Base-by-base conservation (phyloP, 2,329 filamentous ascomycete genomes). In the Colletotrichum eremochloae region DNA sequence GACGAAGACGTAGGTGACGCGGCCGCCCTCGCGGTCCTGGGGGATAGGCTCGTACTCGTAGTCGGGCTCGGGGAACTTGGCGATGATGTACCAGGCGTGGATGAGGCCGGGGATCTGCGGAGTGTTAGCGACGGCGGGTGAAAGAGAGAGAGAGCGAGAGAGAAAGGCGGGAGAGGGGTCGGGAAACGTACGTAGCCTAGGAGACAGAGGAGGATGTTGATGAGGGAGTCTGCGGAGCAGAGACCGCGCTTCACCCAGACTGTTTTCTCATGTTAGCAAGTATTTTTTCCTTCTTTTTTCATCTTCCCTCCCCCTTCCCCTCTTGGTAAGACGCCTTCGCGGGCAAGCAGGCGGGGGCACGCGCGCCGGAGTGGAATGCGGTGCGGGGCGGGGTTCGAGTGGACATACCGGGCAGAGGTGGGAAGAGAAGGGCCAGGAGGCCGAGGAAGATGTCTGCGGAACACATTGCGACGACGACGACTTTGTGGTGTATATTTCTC, bases 31-130 rank as follows among this genome's bases (percentile, higher is more conserved):
- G 77, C 80, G 76, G 77, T 89, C 88, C 65, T 91, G 64, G 31
- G 88, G 83, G 52, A 93, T 81, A 63, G 86, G 84, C 76, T 94
- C 89, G 83, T 96, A 95, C 74, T 92, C 90, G 81, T 88, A 89
- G 71, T 91, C 87, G 52, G 88, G 76, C 73, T 98, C 96, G 71
- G 96, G 96, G 81, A 92, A 94, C 80, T 94, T 93, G 78, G 94
- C 90, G 83, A 99, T 98, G 83, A 98, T 97, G 88, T 98, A 99
- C 96, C 96, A 98, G 74, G 95, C 90, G 85, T 99, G 96, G 2
- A 99, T 85, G 62, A 98, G 92, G 73, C 96, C 96, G 29, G 96
- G 96, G 72, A 98, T 83, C 85, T 88, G 75, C 52, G 29, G 36
- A n/a, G 2, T 7, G 42, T 52, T 63, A 74, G 80, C 82, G 70